These are phyloP conservation scores for carrot (Daucus carota) DNA, from an alignment of 129 eudicot species.

Conservation along the genomic window DNA sequence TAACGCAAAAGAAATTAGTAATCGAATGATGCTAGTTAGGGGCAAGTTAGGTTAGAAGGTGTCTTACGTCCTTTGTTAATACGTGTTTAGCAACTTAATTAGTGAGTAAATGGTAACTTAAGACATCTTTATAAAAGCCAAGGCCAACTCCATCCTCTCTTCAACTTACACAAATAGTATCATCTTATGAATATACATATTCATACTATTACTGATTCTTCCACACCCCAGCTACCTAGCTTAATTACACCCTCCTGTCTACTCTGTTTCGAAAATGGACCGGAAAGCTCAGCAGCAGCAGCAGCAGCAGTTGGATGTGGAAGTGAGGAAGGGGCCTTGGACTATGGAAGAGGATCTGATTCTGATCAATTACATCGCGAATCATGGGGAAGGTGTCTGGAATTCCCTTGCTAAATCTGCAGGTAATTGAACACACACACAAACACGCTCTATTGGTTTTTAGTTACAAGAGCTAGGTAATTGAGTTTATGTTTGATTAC, in stretches of 20 bases:
- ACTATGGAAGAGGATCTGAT: conserved; percentile 98
- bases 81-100: background rate
- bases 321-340: conserved; percentile 99
- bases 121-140: conserved; percentile 37
- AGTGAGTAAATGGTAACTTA: conserved; percentile 1
- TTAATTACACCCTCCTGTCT: too few relatives aligned
- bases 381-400: conserved; percentile 99
- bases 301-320: conserved; percentile 54
- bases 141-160: conserved; percentile 37
- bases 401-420: conserved; percentile 88
- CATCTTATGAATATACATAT: background rate
- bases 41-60: conserved; percentile 2
- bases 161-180: conserved; percentile 21
- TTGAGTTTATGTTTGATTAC: background rate
- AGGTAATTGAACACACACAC: conserved; percentile 25
- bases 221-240: background rate
- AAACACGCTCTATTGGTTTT: background rate
- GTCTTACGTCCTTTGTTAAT: background rate
- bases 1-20: background rate
- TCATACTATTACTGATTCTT: background rate
- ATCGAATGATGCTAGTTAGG: background rate
- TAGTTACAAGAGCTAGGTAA: background rate
- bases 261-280: conserved; percentile 38
- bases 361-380: conserved; percentile 90
- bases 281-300: conserved; percentile 41